phyloP scores from a whole-genome alignment of 1,284 basidiomycete genomes.

The Earliella scabrosa region DNA sequence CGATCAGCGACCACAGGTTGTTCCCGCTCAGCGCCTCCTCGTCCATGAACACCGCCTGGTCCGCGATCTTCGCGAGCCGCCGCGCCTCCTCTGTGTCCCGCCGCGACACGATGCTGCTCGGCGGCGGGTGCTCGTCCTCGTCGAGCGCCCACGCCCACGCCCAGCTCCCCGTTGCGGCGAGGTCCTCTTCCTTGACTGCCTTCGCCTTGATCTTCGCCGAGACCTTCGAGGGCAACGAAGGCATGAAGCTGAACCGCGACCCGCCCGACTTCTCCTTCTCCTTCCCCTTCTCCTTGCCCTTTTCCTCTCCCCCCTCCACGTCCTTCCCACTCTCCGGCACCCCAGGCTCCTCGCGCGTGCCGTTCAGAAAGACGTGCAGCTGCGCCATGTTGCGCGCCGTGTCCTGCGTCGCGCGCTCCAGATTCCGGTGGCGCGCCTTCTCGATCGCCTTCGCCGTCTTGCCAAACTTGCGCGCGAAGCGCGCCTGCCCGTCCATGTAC shows the following conservation, averaged over 20 bases:
- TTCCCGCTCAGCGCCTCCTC: conserved; percentile 65
- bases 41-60: conserved; percentile 60
- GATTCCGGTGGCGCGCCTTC: conserved; percentile 59
- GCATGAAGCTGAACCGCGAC: too few species aligned
- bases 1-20: conserved; percentile 68
- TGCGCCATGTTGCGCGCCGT: conserved; percentile 50
- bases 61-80: conserved; percentile 70
- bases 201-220: conserved; percentile 36
- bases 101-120: conserved; percentile 80
- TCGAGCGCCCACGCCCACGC: conserved; percentile 80
- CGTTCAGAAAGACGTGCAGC: conserved; percentile 43
- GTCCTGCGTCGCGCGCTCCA: conserved; percentile 64
- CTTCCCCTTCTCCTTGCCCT: not conserved
- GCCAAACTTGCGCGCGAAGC: conserved; percentile 68
- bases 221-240: too few species aligned
- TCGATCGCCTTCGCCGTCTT: conserved; percentile 59
- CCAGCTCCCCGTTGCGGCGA: conserved; percentile 57
- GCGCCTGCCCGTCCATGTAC: conserved; percentile 60
- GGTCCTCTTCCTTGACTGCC: conserved; percentile 52
- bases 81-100: conserved; percentile 79
- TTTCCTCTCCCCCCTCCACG: too few species aligned
- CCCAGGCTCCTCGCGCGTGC: conserved; percentile 2
- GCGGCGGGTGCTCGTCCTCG: conserved; percentile 75
- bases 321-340: not conserved
- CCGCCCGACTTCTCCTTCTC: not conserved